Conservation (phyloP, 768 basidiomycete genomes). For the Termitomyces sp. region DNA sequence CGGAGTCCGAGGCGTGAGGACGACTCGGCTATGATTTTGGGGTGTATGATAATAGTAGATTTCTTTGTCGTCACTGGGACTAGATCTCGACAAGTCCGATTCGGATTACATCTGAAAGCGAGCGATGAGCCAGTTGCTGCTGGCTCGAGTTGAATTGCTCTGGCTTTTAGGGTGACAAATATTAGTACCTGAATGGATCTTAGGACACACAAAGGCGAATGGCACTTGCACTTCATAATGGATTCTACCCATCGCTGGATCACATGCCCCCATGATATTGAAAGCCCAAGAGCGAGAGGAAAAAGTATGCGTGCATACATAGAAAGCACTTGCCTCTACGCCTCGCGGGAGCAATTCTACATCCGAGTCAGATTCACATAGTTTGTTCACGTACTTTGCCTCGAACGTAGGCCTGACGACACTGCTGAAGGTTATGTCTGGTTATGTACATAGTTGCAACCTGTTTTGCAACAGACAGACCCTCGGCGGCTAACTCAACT, state of each 20-base stretch:
- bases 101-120: constrained; percentile 4
- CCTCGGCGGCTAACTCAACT: background rate
- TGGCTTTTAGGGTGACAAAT: background rate
- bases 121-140: background rate
- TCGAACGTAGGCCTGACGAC: too few species aligned
- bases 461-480: background rate
- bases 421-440: too few species aligned
- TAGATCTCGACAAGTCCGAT: constrained; percentile 3
- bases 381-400: background rate
- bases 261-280: background rate
- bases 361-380: background rate
- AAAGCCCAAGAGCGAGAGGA: background rate
- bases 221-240: constrained; percentile 5
- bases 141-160: background rate
- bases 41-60: background rate
- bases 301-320: background rate
- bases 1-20: constrained; percentile 11
- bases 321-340: background rate
- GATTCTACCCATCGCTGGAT: background rate
- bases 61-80: background rate
- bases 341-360: background rate
- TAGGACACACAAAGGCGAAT: constrained; percentile 4
- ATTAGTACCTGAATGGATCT: constrained; percentile 2
- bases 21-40: constrained; percentile 3
- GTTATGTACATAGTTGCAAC: too few species aligned